phyloP scores from a whole-genome alignment of 1,284 basidiomycete genomes.

The Malassezia globosa region DNA sequence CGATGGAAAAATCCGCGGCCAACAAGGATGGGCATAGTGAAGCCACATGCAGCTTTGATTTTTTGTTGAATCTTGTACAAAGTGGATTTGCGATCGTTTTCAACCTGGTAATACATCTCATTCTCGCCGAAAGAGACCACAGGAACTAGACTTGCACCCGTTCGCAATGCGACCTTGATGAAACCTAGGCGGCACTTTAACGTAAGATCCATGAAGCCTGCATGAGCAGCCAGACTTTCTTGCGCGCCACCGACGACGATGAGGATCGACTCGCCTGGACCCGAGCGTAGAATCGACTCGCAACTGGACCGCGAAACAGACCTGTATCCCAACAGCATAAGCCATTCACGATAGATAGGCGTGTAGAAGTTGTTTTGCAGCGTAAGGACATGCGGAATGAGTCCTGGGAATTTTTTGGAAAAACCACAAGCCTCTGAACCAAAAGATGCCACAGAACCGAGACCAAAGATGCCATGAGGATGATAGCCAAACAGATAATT shows the following conservation, averaged over 20 bases:
- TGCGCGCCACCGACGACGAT: slow-evolving; percentile 95
- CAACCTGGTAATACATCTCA: slow-evolving; percentile 94
- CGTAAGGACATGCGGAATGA: slow-evolving; percentile 83
- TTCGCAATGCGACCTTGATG: slow-evolving; percentile 87
- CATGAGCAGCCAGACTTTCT: slow-evolving; percentile 81
- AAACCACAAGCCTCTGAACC: slow-evolving; percentile 93
- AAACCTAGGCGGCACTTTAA: slow-evolving; percentile 67
- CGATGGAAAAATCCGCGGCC: slow-evolving; percentile 63
- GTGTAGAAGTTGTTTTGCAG: slow-evolving; percentile 73
- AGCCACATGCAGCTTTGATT: slow-evolving; percentile 62
- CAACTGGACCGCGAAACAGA: slow-evolving; percentile 84
- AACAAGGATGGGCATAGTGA: slow-evolving; percentile 90
- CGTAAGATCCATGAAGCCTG: slow-evolving; percentile 87
- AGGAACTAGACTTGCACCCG: slow-evolving; percentile 51
- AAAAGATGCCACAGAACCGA: slow-evolving; percentile 82
- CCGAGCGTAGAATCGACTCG: slow-evolving; percentile 63
- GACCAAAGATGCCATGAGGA: slow-evolving; percentile 41
- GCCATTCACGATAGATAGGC: slow-evolving; percentile 82
- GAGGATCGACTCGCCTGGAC: slow-evolving; percentile 59
- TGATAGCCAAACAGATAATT: slow-evolving; percentile 73
- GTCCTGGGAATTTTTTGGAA: slow-evolving; percentile 75
- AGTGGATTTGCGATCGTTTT: slow-evolving; percentile 83
- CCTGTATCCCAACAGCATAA: slow-evolving; percentile 65
- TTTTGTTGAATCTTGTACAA: slow-evolving; percentile 53
- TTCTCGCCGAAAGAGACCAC: slow-evolving; percentile 76